Conservation (phyloP, 164 flowering plant species). For the Umbellularia californica region DNA sequence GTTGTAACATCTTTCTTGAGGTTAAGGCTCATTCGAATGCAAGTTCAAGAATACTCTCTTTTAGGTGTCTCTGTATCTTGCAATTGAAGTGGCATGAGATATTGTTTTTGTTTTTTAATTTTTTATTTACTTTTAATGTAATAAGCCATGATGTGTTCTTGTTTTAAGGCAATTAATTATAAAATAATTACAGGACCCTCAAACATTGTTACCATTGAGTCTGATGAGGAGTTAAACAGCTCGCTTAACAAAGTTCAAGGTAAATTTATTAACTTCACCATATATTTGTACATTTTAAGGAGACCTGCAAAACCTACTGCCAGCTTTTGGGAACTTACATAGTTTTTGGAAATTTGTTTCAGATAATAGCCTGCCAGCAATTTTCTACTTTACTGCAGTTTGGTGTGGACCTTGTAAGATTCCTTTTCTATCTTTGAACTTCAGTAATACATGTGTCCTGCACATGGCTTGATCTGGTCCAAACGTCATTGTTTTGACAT, state of each 20-base stretch:
- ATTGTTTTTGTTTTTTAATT: too few relatives aligned
- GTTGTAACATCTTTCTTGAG: neutral
- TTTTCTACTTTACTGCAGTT: conserved; percentile 84
- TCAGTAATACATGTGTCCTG: neutral
- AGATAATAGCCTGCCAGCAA: conserved; percentile 63
- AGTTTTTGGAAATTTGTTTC: neutral
- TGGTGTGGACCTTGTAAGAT: conserved; percentile 96
- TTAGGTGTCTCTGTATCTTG: neutral
- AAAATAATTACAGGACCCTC: conserved; percentile 32
- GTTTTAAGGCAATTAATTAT: too few relatives aligned
- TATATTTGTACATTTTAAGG: neutral
- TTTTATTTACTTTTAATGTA: neutral
- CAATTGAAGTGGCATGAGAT: neutral
- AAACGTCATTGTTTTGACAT: neutral
- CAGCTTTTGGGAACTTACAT: neutral
- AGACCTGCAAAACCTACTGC: neutral
- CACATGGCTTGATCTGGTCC: neutral
- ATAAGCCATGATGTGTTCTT: neutral
- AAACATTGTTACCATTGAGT: conserved; percentile 35
- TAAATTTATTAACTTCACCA: conserved; percentile 4
- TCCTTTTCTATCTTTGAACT: neutral
- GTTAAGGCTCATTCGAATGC: neutral
- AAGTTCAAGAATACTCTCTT: neutral
- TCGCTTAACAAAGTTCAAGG: conserved; percentile 41
- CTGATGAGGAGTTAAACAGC: conserved; percentile 35